Conservation (phyloP, 1,139 yeast species). For the Geotrichum europaeum region DNA sequence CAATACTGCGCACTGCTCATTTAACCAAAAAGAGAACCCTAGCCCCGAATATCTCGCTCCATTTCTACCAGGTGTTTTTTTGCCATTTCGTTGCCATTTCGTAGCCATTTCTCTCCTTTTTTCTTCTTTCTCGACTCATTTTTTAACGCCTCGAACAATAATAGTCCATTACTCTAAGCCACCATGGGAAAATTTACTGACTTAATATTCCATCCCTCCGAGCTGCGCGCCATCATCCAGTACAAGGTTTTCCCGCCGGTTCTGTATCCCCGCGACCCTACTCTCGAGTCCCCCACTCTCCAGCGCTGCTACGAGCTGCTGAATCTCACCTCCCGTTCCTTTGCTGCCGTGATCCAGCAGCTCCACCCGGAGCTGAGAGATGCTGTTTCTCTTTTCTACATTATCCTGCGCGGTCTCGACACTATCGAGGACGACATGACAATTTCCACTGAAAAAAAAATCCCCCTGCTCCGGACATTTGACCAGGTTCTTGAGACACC, state of each 20-base stretch:
- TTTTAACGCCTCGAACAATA: not conserved
- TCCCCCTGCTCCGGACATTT: slow-evolving; percentile 69
- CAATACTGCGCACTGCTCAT: not conserved
- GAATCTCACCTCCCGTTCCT: slow-evolving; percentile 74
- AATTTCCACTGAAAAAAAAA: slow-evolving; percentile 59
- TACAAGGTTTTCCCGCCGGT: slow-evolving; percentile 39
- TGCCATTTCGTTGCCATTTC: not conserved
- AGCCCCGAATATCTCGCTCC: not conserved
- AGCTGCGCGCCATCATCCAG: slow-evolving; percentile 62
- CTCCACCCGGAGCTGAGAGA: slow-evolving; percentile 84
- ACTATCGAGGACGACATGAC: slow-evolving; percentile 97
- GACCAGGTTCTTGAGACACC: slow-evolving; percentile 48
- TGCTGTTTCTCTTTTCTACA: slow-evolving; percentile 60
- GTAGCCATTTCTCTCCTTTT: not conserved
- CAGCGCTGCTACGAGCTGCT: slow-evolving; percentile 66
- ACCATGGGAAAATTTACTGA: slow-evolving; percentile 66
- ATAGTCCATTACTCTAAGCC: not conserved
- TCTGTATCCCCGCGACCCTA: slow-evolving; percentile 47
- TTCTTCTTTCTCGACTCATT: not conserved
- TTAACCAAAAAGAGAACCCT: not conserved
- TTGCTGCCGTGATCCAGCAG: slow-evolving; percentile 87
- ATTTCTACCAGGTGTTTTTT: not conserved
- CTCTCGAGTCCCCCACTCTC: slow-evolving; percentile 44
- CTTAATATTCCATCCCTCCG: slow-evolving; percentile 63
- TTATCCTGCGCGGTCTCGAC: slow-evolving; percentile 84